Conservation (phyloP, 805 yeast species). For the Grigorovia humatica region DNA sequence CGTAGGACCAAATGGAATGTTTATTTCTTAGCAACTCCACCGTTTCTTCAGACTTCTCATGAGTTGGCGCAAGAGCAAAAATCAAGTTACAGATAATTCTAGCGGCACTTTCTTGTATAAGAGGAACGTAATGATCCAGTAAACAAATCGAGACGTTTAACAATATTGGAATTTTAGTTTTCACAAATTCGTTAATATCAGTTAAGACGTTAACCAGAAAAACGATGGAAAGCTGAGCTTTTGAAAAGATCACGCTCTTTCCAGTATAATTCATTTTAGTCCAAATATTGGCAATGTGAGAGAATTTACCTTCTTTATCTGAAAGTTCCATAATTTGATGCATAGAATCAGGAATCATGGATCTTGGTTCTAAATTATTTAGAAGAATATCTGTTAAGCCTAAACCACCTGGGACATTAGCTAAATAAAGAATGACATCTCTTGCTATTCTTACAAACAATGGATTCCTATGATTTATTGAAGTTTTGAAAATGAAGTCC, state of each 20-base stretch:
- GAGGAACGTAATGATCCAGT: slow-evolving; percentile 74
- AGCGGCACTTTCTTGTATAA: slow-evolving; percentile 79
- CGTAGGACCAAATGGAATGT: slow-evolving; percentile 66
- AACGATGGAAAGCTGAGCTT: slow-evolving; percentile 78
- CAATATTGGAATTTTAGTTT: slow-evolving; percentile 54
- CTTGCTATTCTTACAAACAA: slow-evolving; percentile 68
- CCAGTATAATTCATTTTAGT: slow-evolving; percentile 42
- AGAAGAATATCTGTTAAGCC: slow-evolving; percentile 52
- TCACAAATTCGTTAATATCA: slow-evolving; percentile 52
- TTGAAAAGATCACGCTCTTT: slow-evolving; percentile 69
- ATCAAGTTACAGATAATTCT: slow-evolving; percentile 64
- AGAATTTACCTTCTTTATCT: slow-evolving; percentile 36
- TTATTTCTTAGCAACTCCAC: slow-evolving; percentile 48
- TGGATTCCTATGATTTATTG: slow-evolving; percentile 61
- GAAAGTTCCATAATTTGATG: slow-evolving; percentile 26
- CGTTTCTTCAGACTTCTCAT: slow-evolving; percentile 44
- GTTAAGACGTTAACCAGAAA: slow-evolving; percentile 74
- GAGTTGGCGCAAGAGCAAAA: slow-evolving; percentile 46
- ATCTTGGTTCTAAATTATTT: slow-evolving; percentile 65
- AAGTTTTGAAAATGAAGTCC: slow-evolving; percentile 56
- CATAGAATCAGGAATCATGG: slow-evolving; percentile 73
- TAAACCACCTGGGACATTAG: slow-evolving; percentile 40
- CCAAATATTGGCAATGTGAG: slow-evolving; percentile 69
- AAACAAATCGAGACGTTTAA: slow-evolving; percentile 72
- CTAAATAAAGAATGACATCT: slow-evolving; percentile 71